Percentiles rank a stretch among this genome's conserved stretches.
Conservation (phyloP, 371 early-diverging fungal species). For the Lichtheimia ornata region DNA sequence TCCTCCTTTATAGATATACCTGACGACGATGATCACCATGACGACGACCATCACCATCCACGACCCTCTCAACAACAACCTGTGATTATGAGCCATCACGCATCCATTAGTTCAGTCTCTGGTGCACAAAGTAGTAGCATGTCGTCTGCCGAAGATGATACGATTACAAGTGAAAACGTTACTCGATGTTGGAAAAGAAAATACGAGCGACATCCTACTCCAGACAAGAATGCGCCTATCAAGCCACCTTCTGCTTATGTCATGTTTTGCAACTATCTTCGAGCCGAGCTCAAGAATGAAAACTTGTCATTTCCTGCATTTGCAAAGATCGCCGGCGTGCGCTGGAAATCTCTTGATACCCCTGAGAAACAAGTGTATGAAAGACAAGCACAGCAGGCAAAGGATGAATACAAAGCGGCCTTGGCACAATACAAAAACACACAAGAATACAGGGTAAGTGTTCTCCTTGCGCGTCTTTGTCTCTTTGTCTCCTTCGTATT, state of each 20-base stretch:
- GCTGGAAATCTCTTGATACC: conserved; percentile 46
- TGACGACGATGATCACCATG: not conserved
- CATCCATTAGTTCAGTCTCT: conserved; percentile 23
- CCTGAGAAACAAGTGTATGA: conserved; percentile 41
- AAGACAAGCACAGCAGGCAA: conserved; percentile 31
- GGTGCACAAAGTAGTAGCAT: conserved; percentile 29
- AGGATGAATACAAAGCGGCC: conserved; percentile 39
- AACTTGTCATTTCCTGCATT: conserved; percentile 53
- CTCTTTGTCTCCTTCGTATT: not conserved
- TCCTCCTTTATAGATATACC: not conserved
- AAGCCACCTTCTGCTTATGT: conserved; percentile 63
- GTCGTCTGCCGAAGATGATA: conserved; percentile 50
- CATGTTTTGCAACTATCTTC: conserved; percentile 53
- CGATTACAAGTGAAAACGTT: conserved; percentile 31
- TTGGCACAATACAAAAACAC: conserved; percentile 45
- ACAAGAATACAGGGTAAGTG: conserved; percentile 31
- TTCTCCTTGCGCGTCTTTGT: not conserved
- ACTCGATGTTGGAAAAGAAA: conserved; percentile 43
- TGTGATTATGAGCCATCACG: conserved; percentile 9
- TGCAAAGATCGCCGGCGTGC: conserved; percentile 54
- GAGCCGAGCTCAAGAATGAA: conserved; percentile 44
- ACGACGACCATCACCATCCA: not conserved
- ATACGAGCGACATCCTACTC: conserved; percentile 55
- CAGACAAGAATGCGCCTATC: conserved; percentile 52
- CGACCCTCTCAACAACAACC: not conserved